These are phyloP conservation scores for Russula compacta DNA, from an alignment of 768 basidiomycete genomes.

Conservation along the genomic window DNA sequence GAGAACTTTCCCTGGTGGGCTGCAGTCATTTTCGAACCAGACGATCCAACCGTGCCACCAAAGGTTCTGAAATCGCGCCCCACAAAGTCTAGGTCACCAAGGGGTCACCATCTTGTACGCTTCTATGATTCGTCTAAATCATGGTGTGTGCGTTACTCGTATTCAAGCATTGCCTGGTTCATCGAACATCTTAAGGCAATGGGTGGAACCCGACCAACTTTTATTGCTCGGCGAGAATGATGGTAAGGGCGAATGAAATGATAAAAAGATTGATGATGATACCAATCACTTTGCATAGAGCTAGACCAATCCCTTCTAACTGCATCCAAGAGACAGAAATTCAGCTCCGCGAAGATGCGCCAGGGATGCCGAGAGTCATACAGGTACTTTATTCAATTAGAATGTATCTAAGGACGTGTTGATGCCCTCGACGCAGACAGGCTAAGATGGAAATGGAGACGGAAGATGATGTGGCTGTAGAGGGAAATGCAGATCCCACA, in stretches of 20 bases:
- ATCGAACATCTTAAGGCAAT: conserved; percentile 41
- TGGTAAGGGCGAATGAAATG: conserved; percentile 36
- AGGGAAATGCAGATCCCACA: not conserved
- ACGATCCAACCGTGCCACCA: conserved; percentile 40
- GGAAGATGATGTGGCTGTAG: conserved; percentile 6
- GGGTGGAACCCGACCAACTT: conserved; percentile 47
- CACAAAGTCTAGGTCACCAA: conserved; percentile 30
- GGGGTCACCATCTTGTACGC: conserved; percentile 53
- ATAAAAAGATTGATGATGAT: not conserved
- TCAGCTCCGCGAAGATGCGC: conserved; percentile 44
- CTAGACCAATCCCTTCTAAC: conserved; percentile 58
- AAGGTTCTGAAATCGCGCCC: conserved; percentile 27
- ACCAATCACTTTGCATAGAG: conserved; percentile 30
- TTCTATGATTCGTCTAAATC: conserved; percentile 66
- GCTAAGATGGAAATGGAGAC: conserved; percentile 18
- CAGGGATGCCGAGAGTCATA: conserved; percentile 55
- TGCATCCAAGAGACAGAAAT: conserved; percentile 45
- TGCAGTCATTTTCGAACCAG: conserved; percentile 61
- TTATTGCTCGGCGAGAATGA: conserved; percentile 58
- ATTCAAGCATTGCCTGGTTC: not conserved
- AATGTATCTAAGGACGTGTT: not conserved
- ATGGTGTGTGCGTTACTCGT: conserved; percentile 37
- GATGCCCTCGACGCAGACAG: not conserved
- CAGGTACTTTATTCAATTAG: conserved; percentile 29
- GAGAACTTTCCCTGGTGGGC: conserved; percentile 85